phyloP scores from a whole-genome alignment of 768 basidiomycete species.

The Suillus decipiens region DNA sequence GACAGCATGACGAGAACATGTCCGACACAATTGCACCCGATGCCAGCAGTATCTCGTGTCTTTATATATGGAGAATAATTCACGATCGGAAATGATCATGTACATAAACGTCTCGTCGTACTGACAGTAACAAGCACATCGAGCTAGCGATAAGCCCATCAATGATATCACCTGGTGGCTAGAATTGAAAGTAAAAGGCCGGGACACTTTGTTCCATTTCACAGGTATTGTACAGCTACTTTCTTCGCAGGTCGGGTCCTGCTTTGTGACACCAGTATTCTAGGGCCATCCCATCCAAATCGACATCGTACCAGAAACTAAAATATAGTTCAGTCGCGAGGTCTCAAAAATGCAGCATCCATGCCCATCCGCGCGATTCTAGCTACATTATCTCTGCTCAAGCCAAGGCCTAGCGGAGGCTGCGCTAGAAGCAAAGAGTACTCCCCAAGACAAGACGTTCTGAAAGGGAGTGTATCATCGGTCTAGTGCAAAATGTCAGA shows the following conservation, averaged over 20 bases:
- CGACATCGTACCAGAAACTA: neutral
- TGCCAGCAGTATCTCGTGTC: too few species aligned
- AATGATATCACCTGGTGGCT: neutral
- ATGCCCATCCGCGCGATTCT: conserved; percentile 64
- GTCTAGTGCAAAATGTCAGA: conserved; percentile 47
- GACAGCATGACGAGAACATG: too few species aligned
- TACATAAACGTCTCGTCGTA: neutral
- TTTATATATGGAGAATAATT: neutral
- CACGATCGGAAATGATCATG: neutral
- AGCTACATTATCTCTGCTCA: conserved; percentile 57
- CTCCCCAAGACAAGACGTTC: conserved; percentile 71
- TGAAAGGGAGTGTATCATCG: conserved; percentile 80
- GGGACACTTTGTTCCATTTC: neutral
- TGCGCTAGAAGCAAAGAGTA: conserved; percentile 78
- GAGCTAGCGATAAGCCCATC: neutral
- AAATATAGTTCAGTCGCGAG: neutral
- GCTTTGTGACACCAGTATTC: neutral
- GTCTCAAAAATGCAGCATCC: conserved; percentile 25
- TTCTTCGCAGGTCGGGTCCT: neutral
- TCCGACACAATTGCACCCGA: too few species aligned
- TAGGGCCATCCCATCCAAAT: neutral
- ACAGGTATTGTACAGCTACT: neutral
- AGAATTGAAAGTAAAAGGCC: neutral
- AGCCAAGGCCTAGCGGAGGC: conserved; percentile 71
- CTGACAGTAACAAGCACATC: neutral